phyloP scores from a whole-genome alignment of 257 asterid genomes.

The Ilex asprella region DNA sequence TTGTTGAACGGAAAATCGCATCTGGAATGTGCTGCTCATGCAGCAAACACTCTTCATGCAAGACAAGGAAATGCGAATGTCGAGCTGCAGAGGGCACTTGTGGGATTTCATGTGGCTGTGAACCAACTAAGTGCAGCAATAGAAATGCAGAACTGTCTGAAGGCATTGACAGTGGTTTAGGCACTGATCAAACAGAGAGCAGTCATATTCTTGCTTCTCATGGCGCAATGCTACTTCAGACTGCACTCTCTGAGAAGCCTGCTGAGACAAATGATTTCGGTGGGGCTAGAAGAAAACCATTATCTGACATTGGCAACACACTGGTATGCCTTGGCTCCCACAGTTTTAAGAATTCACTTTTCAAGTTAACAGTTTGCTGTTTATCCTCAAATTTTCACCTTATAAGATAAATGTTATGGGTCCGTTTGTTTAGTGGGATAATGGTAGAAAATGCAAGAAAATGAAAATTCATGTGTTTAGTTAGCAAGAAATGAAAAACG shows the following conservation, averaged over 20 bases:
- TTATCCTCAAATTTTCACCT: neutral
- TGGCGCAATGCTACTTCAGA: constrained; percentile 80
- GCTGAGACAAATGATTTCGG: constrained; percentile 29
- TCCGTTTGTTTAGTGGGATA: too few relatives aligned
- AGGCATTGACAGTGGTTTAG: constrained; percentile 17
- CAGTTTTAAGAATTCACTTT: neutral
- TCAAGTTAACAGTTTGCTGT: neutral
- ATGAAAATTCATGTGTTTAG: too few relatives aligned
- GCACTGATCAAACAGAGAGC: constrained; percentile 34
- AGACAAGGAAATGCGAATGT: constrained; percentile 75
- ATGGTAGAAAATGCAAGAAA: too few relatives aligned
- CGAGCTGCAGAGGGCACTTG: constrained; percentile 56
- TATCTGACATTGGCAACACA: constrained; percentile 86
- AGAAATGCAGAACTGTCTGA: constrained; percentile 21
- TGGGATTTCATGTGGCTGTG: constrained; percentile 52
- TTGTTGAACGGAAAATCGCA: neutral
- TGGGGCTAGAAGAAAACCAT: constrained; percentile 51
- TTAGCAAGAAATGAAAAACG: too few relatives aligned
- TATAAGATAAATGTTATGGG: too few relatives aligned
- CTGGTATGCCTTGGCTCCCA: constrained; percentile 32
- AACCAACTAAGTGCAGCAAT: constrained; percentile 54
- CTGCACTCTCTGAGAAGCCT: constrained; percentile 67
- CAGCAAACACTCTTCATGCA: constrained; percentile 60
- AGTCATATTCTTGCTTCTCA: constrained; percentile 53
- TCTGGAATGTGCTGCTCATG: constrained; percentile 62